phyloP scores from a whole-genome alignment of 2,329 filamentous ascomycete species.

The Diaporthe sp. region DNA sequence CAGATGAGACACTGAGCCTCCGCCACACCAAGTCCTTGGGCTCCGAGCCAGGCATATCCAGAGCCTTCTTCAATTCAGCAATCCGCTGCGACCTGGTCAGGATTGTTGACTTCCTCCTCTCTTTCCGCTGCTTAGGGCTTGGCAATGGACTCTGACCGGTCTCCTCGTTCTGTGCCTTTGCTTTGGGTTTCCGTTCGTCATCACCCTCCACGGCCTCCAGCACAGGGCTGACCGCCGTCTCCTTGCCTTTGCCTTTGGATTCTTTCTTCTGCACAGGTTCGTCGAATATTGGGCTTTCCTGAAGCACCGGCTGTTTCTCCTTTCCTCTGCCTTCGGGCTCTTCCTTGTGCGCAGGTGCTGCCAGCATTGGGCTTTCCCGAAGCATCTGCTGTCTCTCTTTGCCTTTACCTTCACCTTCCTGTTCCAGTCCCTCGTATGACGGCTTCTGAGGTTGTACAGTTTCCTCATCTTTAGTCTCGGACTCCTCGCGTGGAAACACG shows the following conservation, averaged over 20 bases:
- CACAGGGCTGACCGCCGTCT: background rate
- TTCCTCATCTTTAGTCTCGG: background rate
- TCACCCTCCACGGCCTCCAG: background rate
- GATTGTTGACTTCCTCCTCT: conserved; percentile 37
- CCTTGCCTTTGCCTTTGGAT: conserved; percentile 35
- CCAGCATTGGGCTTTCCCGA: background rate
- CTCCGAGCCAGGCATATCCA: conserved; percentile 37
- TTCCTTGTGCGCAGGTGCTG: background rate
- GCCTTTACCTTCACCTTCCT: background rate
- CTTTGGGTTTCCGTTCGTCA: background rate
- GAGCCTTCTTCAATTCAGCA: conserved; percentile 29
- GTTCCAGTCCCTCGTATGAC: background rate
- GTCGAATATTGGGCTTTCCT: conserved; percentile 1
- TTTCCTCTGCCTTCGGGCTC: conserved; percentile 2
- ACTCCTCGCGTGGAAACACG: background rate
- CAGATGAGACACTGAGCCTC: conserved; percentile 36
- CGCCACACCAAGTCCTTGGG: conserved; percentile 41
- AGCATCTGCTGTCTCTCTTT: background rate
- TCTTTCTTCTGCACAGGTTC: conserved; percentile 9
- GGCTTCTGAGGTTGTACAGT: background rate
- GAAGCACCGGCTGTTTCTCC: background rate
- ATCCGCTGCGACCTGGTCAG: conserved; percentile 34
- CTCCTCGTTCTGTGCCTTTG: conserved; percentile 1
- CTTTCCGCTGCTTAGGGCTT: conserved; percentile 42
- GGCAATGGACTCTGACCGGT: conserved; percentile 16